Evolutionary conservation across 306 rosid species (phyloP).

Genomic region (Inga laurina): DNA sequence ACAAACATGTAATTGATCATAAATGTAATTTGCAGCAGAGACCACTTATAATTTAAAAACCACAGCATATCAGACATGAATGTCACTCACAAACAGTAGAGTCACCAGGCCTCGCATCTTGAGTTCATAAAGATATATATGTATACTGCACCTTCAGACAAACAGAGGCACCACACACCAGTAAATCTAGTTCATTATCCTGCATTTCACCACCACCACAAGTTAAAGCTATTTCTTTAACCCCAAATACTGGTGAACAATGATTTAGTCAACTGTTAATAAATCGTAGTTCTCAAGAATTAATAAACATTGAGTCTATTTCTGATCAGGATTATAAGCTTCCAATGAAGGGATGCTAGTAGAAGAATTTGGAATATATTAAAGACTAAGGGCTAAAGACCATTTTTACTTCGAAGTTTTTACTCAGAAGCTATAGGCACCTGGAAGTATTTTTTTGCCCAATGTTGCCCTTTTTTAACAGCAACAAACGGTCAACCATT

Average conservation of each 20-base stretch:
- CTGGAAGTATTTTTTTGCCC: no score
- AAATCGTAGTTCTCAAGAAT: not conserved
- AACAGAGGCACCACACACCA: constrained; percentile 6
- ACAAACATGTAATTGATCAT: not conserved
- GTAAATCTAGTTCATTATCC: constrained; percentile 25
- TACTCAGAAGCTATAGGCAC: no score
- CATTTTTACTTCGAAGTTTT: no score
- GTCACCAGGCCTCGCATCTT: constrained; percentile 25
- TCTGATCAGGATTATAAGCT: not conserved
- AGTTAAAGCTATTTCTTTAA: not conserved
- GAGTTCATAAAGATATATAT: not conserved
- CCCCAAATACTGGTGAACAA: not conserved
- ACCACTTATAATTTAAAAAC: constrained; percentile 13
- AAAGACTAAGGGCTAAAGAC: no score
- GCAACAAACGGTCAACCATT: no score
- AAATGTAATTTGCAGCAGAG: constrained; percentile 13
- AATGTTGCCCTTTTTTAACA: no score
- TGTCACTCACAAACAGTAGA: constrained; percentile 30
- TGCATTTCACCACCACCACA: constrained; percentile 31
- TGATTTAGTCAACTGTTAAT: not conserved
- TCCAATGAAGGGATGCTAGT: not conserved
- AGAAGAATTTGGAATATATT: not conserved
- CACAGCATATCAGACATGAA: constrained; percentile 11
- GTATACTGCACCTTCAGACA: constrained; percentile 7
- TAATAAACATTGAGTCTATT: not conserved